Evolutionary conservation across 345 rosid genomes (phyloP).

Genomic region (Anacardium occidentale): DNA sequence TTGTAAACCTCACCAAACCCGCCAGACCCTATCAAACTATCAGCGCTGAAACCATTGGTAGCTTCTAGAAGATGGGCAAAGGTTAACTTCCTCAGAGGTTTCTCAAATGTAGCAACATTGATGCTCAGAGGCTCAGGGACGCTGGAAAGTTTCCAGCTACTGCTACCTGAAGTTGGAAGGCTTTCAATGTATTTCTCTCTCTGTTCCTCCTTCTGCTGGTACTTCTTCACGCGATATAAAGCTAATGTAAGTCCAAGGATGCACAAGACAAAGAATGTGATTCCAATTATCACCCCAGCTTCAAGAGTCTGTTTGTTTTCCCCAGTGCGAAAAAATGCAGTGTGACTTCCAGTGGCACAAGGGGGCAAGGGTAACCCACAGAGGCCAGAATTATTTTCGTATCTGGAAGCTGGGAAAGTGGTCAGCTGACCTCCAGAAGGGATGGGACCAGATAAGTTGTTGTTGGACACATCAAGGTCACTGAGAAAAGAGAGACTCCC

Average conservation of each 20-base stretch:
- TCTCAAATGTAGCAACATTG: constrained; percentile 82
- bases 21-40: constrained; percentile 87
- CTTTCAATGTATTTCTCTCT: constrained; percentile 82
- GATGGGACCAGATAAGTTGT: constrained; percentile 76
- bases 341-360: constrained; percentile 49
- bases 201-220: constrained; percentile 56
- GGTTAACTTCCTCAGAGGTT: constrained; percentile 77
- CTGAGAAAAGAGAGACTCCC: constrained; percentile 81
- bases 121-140: constrained; percentile 94
- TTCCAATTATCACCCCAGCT: constrained; percentile 67
- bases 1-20: constrained; percentile 98
- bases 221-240: constrained; percentile 55
- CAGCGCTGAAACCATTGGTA: constrained; percentile 79
- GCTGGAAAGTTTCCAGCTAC: constrained; percentile 90
- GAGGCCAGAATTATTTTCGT: constrained; percentile 87
- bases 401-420: constrained; percentile 79
- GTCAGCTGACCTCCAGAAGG: constrained; percentile 96
- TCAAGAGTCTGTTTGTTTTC: constrained; percentile 49
- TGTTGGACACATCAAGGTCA: constrained; percentile 94
- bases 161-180: constrained; percentile 83
- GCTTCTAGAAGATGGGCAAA: constrained; percentile 94
- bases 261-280: constrained; percentile 61
- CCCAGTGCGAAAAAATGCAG: constrained; percentile 12
- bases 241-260: constrained; percentile 60
- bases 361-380: constrained; percentile 81